phyloP scores from a whole-genome alignment of 805 yeast species.

The Lipomyces orientalis region DNA sequence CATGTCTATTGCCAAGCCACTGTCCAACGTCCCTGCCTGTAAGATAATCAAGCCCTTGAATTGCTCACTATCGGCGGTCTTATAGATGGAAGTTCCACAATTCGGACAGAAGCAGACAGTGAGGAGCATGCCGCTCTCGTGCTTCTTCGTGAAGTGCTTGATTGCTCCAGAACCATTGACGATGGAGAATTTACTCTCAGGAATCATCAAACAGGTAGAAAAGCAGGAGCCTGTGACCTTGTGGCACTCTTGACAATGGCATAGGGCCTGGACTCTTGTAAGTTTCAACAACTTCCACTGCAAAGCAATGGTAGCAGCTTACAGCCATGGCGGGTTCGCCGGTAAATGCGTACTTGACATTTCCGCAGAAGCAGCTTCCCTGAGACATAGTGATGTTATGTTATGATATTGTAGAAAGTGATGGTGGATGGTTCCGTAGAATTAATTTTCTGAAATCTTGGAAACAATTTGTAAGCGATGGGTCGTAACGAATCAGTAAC shows the following conservation, averaged over 20 bases:
- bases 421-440: too few species aligned
- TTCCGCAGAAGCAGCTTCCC: neutral
- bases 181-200: neutral
- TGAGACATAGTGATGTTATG: neutral
- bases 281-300: neutral
- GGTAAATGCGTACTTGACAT: neutral
- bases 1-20: neutral
- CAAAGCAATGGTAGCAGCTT: neutral
- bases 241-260: constrained; percentile 3
- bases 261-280: neutral
- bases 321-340: neutral
- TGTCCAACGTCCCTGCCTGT: neutral
- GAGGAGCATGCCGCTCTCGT: neutral
- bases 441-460: too few species aligned
- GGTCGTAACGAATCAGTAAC: too few species aligned
- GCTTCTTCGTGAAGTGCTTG: neutral
- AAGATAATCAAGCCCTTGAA: neutral
- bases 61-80: neutral
- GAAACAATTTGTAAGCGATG: too few species aligned
- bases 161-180: neutral
- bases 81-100: neutral
- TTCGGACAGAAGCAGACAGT: neutral
- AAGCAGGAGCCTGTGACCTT: neutral
- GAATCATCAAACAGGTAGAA: neutral
- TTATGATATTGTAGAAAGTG: too few species aligned